These are phyloP conservation scores for Suillus clintonianus DNA, from an alignment of 768 basidiomycete species.

Conservation along the genomic window DNA sequence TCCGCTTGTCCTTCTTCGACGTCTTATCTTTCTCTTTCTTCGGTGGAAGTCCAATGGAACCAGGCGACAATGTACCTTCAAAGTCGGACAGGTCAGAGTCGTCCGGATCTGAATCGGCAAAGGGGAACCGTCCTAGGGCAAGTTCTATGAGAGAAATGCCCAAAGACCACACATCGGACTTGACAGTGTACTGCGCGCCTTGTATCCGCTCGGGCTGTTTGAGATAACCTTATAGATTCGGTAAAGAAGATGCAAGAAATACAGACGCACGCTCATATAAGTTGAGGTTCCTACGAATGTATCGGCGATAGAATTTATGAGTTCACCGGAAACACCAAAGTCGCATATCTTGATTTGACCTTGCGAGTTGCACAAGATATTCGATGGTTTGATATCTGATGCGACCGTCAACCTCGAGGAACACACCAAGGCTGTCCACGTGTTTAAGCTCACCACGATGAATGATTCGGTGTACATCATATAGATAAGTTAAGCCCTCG, in stretches of 20 bases:
- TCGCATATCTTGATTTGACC: constrained; percentile 99
- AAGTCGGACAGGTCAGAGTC: constrained; percentile 79
- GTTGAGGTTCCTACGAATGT: constrained; percentile 99
- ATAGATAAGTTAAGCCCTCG: constrained; percentile 94
- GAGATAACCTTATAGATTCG: constrained; percentile 15
- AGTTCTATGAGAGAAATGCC: constrained; percentile 97
- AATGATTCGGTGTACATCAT: constrained; percentile 96
- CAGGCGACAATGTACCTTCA: constrained; percentile 79
- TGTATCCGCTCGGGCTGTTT: constrained; percentile 96
- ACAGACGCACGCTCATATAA: constrained; percentile 91
- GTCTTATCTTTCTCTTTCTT: constrained; percentile 44
- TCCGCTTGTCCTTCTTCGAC: constrained; percentile 76
- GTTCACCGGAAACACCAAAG: constrained; percentile 97
- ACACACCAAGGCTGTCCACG: neutral
- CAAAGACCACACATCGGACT: constrained; percentile 98
- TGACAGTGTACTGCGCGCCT: constrained; percentile 97
- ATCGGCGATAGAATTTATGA: constrained; percentile 98
- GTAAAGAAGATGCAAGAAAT: constrained; percentile 11
- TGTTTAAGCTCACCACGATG: constrained; percentile 79
- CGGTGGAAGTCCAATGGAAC: constrained; percentile 48
- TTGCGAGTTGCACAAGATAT: constrained; percentile 90
- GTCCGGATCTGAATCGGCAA: constrained; percentile 77
- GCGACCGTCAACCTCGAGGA: constrained; percentile 17
- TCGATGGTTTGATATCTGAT: constrained; percentile 97
- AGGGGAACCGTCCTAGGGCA: constrained; percentile 95